Evolutionary conservation across 257 asterid species (phyloP).

Genomic region (Prunella vulgaris): DNA sequence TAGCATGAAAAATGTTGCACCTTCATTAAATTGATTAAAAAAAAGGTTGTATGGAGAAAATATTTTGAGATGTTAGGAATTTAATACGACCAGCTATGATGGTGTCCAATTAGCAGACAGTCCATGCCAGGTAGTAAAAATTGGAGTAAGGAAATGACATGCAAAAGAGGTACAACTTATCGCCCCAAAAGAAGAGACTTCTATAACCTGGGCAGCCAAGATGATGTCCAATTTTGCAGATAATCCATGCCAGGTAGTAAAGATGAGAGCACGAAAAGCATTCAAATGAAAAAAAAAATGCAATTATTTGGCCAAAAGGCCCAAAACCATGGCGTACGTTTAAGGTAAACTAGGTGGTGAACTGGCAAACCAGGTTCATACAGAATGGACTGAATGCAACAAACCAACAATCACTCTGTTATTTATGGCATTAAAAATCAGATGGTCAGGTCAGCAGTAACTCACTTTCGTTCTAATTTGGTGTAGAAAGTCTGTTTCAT

Average conservation of each 20-base stretch:
- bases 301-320: neutral
- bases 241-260: neutral
- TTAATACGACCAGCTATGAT: neutral
- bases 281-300: neutral
- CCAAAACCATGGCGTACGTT: neutral
- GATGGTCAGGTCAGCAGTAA: constrained; percentile 4
- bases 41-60: neutral
- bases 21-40: neutral
- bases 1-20: neutral
- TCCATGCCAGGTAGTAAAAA: neutral
- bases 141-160: neutral
- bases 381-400: constrained; percentile 10
- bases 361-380: constrained; percentile 1
- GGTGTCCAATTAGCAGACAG: neutral
- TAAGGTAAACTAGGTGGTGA: constrained; percentile 13
- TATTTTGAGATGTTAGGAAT: neutral
- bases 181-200: neutral
- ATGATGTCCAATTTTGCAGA: neutral
- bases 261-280: neutral
- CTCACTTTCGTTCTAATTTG: constrained; percentile 93
- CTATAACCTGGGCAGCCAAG: neutral
- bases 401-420: neutral
- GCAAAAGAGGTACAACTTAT: neutral
- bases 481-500: constrained; percentile 77
- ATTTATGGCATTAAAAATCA: neutral